Base-by-base conservation (phyloP, 805 yeast genomes). In the Cyberlindnera japonica region DNA sequence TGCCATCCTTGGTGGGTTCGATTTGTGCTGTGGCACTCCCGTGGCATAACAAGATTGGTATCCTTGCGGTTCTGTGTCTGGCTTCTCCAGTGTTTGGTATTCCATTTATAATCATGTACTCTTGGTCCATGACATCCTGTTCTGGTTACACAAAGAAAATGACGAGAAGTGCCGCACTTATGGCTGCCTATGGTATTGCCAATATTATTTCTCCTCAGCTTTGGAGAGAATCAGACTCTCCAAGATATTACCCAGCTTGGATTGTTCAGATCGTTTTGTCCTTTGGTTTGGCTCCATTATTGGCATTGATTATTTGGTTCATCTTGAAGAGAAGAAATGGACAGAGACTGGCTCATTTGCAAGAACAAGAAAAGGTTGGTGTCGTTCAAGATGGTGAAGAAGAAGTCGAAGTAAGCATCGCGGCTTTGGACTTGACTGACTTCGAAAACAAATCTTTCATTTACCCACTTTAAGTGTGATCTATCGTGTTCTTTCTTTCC, bases 191-290 rank as follows among this genome's bases (percentile, higher is more conserved):
- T 43, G 63, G 74, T 43, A 46, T 75, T 36, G 63, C 76, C 8
- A 77, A 77, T 48, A 65, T 77, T 25, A 69, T 76, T 21, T 70
- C 79, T 4, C 81, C 82, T 4, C 82, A 76, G 53, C 51, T 77
- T 25, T 77, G 81, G 80, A 64, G 66, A 52, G 59, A 51, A 8
- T 55, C 50, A n/a, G 71, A 70, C 47, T 64, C 69, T 7, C 81
- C 81, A 35, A 57, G 69, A 41, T 72, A 64, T 48, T 44, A 55
- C 13, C 64, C 68, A 2, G 72, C 77, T 8, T 71, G 83, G 82
- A 62, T 69, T 38, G 77, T 75, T 10, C 82, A 76, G 51, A 72
- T 76, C 36, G 77, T 75, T 10, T 48, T 74, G n/a, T 66, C 76
- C 9, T 77, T 73, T 53, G 57, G 64, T 27, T 30, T 61, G 10